phyloP scores from a whole-genome alignment of 176 grass and related monocot species.

The Oryza australiensis region DNA sequence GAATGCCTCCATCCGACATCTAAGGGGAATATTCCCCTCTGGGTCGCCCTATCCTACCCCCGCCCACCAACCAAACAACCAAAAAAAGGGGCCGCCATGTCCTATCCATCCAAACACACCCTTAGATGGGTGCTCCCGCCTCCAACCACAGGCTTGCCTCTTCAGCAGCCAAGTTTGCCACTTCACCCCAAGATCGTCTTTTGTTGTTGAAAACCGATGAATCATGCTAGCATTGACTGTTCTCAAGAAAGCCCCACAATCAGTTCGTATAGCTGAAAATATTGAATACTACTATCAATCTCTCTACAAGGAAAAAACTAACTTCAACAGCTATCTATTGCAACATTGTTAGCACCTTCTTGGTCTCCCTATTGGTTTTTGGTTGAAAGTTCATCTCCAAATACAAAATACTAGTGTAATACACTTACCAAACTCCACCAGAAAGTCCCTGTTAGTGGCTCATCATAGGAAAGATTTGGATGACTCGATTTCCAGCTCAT shows the following conservation, averaged over 20 bases:
- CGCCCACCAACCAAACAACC: too few species aligned
- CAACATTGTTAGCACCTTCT: neutral
- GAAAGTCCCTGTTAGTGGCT: neutral
- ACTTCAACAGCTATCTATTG: neutral
- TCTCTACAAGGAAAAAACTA: neutral
- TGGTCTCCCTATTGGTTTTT: neutral
- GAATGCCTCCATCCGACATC: too few species aligned
- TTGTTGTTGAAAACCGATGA: too few species aligned
- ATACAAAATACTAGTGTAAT: neutral
- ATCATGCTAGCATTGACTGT: neutral
- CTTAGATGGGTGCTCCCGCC: too few species aligned
- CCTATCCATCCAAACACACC: too few species aligned
- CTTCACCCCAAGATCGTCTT: too few species aligned
- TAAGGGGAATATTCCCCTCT: too few species aligned
- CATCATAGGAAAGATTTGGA: neutral
- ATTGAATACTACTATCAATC: neutral
- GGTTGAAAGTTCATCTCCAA: neutral
- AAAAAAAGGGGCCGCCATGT: too few species aligned
- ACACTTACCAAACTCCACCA: neutral
- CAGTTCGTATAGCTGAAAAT: neutral
- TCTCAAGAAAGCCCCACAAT: neutral
- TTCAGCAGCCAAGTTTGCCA: too few species aligned
- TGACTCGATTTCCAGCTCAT: conserved; percentile 17
- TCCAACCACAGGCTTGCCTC: too few species aligned
- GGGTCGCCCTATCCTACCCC: too few species aligned